Percentiles rank a stretch among this genome's conserved stretches.
Conservation (phyloP, 2,329 filamentous ascomycete species). For the Sordariomycetes sp. region DNA sequence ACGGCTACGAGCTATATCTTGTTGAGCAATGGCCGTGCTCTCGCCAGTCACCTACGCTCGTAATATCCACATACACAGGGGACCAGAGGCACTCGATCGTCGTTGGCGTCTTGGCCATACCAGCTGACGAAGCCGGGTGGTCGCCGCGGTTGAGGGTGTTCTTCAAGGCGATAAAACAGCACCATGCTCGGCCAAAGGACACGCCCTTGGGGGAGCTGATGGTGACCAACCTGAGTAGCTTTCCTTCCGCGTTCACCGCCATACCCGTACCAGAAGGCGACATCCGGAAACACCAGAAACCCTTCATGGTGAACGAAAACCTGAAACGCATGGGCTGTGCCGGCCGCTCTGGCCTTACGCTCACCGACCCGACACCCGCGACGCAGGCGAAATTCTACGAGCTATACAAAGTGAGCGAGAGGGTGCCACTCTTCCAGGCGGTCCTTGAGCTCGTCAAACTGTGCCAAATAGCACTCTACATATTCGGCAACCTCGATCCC, state of each 20-base stretch:
- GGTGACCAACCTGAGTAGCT: constrained; percentile 87
- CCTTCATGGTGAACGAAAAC: constrained; percentile 91
- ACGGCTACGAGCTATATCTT: constrained; percentile 85
- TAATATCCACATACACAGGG: constrained; percentile 89
- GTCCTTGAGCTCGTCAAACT: constrained; percentile 85
- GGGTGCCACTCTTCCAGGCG: constrained; percentile 64
- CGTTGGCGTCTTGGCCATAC: constrained; percentile 72
- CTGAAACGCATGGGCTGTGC: constrained; percentile 88
- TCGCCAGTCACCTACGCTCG: constrained; percentile 75
- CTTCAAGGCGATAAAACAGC: constrained; percentile 76
- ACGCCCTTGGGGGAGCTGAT: constrained; percentile 77
- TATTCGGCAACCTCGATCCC: constrained; percentile 79
- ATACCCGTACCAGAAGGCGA: constrained; percentile 84
- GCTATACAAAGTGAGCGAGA: constrained; percentile 78
- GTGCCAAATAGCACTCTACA: constrained; percentile 77
- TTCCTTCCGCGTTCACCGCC: constrained; percentile 87
- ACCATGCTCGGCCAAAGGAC: constrained; percentile 73
- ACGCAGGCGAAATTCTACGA: constrained; percentile 88
- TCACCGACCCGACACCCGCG: constrained; percentile 66
- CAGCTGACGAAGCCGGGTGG: constrained; percentile 70
- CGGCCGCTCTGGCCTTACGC: constrained; percentile 73
- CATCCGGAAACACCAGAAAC: constrained; percentile 64
- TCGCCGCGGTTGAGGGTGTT: constrained; percentile 70
- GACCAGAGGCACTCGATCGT: constrained; percentile 69
- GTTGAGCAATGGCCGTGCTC: constrained; percentile 98